Evolutionary conservation across 148 eudicot genomes (phyloP).

Genomic region (Chenopodium formosanum): DNA sequence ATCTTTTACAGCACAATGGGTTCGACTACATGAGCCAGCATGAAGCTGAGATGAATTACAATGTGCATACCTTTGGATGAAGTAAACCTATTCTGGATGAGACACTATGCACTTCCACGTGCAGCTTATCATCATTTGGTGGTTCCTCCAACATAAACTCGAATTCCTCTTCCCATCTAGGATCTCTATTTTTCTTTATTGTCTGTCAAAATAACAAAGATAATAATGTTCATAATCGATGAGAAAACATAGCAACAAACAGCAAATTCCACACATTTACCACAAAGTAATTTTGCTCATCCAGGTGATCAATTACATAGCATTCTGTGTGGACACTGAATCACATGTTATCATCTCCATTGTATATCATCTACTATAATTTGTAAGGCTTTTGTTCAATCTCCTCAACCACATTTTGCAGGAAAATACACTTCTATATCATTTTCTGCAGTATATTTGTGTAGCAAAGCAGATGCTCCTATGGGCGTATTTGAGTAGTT

Average conservation of each 20-base stretch:
- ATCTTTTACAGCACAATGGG: neutral
- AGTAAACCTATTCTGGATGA: slow-evolving; percentile 51
- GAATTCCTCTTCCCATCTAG: slow-evolving; percentile 67
- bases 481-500: no score
- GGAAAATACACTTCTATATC: no score
- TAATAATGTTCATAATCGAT: neutral
- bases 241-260: neutral
- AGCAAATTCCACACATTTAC: neutral
- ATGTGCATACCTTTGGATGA: slow-evolving; percentile 55
- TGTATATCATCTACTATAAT: no score
- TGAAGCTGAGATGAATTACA: neutral
- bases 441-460: no score
- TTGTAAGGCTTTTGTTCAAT: no score
- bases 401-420: no score
- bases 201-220: slow-evolving; percentile 24
- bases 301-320: no score
- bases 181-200: slow-evolving; percentile 67
- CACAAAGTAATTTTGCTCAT: neutral
- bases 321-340: no score
- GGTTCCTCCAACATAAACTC: slow-evolving; percentile 61
- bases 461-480: no score
- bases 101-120: slow-evolving; percentile 53
- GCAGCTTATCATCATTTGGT: slow-evolving; percentile 54
- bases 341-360: no score
- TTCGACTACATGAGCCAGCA: neutral